Evolutionary conservation across 2,329 filamentous ascomycete genomes (phyloP), one percentile per base, ranked within the genome.

Genomic region (Parastagonospora avenae): DNA sequence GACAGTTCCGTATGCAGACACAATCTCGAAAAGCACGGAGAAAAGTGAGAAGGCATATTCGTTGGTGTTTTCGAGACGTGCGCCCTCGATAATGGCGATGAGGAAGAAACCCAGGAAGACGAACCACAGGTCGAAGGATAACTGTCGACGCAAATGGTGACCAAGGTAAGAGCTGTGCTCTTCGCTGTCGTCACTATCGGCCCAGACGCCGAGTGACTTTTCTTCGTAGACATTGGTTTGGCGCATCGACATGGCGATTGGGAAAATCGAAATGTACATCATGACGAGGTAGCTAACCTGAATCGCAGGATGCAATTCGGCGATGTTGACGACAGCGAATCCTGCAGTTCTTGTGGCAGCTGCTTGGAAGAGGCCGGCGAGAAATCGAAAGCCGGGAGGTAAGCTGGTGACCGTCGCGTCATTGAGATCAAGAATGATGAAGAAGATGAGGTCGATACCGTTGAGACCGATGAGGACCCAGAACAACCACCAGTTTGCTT

Each of bases 251-350:
- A 97, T 97, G 69, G 94, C 93, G 63, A 97, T 96, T 4, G 93
- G 93, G 63, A 96, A 96, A 52, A 97, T 90, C 50, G 92, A 96
- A 55, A 97, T 96, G 74, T 97, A 97, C 94, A 97, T 97, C 94
- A 97, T 97, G 74, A 97, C 87, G 74, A 97, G 80, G 76, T 97
- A 97, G 19, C 92, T 91, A 11, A 95, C 91, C 66, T 96, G 92
- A 50, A 97, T 91, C 2, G 90, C 94, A 1, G 94, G 92, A 60
- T 97, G 92, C 2, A 99, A 79, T 0, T 83, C 77, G 1, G 89
- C 79, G 33, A 97, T 77, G 68, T 88, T 91, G 62, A 97, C 84
- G 28, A 89, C 90, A 1, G 89, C 82, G 67, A 97, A 96, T 0
- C 94, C 93, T 3, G 94, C 93, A 0, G 94, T 97, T 68, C 94